These are phyloP conservation scores for Penicillium samsonianum DNA, from an alignment of 495 filamentous ascomycete species.

Conservation along the genomic window DNA sequence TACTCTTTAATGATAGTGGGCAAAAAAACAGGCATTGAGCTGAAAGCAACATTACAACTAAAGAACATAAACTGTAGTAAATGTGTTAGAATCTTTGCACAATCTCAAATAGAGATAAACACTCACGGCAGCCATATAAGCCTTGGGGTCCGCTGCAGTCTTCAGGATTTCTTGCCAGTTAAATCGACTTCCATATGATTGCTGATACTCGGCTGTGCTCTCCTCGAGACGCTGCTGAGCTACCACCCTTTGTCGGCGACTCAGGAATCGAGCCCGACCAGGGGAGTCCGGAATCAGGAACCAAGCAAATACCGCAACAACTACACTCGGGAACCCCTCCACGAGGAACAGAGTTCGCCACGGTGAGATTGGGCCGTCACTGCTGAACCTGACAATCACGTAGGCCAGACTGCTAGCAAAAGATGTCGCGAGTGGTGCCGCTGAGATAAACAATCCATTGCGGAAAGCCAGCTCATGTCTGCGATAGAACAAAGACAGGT, in stretches of 20 bases:
- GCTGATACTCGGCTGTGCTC: slow-evolving; percentile 27
- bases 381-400: slow-evolving; percentile 54
- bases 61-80: slow-evolving; percentile 54
- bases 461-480: slow-evolving; percentile 62
- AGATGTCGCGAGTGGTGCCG: slow-evolving; percentile 62
- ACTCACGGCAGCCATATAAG: slow-evolving; percentile 66
- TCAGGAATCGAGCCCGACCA: slow-evolving; percentile 52
- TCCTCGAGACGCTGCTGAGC: slow-evolving; percentile 52
- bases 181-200: slow-evolving; percentile 29
- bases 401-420: slow-evolving; percentile 70
- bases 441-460: slow-evolving; percentile 62
- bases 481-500: slow-evolving; percentile 62
- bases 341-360: slow-evolving; percentile 63
- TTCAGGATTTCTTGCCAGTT: slow-evolving; percentile 55
- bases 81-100: not conserved
- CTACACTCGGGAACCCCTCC: slow-evolving; percentile 62
- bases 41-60: slow-evolving; percentile 60
- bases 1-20: slow-evolving; percentile 60
- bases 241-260: slow-evolving; percentile 44
- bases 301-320: slow-evolving; percentile 58
- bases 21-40: slow-evolving; percentile 59
- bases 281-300: slow-evolving; percentile 56
- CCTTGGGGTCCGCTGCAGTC: slow-evolving; percentile 61
- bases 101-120: not conserved
- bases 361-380: slow-evolving; percentile 51